Percentiles rank a stretch among this genome's conserved stretches.
Conservation (phyloP, 768 basidiomycete genomes). For the Termitomyces sp. region DNA sequence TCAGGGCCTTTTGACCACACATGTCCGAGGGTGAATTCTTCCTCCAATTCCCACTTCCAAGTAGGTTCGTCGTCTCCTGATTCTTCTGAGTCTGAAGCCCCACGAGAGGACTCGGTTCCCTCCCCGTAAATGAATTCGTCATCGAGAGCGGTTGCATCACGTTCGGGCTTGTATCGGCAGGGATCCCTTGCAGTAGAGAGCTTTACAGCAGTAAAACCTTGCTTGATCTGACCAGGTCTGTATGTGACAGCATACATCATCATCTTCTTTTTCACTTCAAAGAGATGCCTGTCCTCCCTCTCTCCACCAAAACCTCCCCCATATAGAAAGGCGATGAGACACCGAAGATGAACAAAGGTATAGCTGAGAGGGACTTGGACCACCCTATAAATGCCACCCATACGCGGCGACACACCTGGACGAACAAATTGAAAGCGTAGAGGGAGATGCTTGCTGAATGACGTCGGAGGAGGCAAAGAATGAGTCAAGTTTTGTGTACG, state of each 20-base stretch:
- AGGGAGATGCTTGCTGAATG: conserved; percentile 55
- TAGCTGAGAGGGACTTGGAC: conserved; percentile 69
- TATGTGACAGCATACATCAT: conserved; percentile 33
- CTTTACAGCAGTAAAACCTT: conserved; percentile 40
- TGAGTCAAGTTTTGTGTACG: conserved; percentile 34
- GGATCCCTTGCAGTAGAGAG: conserved; percentile 51
- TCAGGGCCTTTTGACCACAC: conserved; percentile 51
- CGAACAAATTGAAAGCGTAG: conserved; percentile 59
- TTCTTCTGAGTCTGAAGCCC: conserved; percentile 16
- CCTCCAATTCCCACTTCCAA: conserved; percentile 69
- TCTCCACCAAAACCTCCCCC: conserved; percentile 22
- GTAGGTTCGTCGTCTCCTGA: conserved; percentile 34
- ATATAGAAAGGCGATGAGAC: conserved; percentile 59
- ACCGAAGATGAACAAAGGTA: conserved; percentile 60
- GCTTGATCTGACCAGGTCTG: conserved; percentile 49
- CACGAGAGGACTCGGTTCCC: conserved; percentile 22
- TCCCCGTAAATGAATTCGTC: conserved; percentile 24
- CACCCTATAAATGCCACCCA: conserved; percentile 55
- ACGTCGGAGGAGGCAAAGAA: conserved; percentile 35
- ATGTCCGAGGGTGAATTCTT: conserved; percentile 54
- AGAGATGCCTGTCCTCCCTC: conserved; percentile 44
- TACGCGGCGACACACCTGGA: conserved; percentile 20
- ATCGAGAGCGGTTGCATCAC: conserved; percentile 22
- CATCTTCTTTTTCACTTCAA: conserved; percentile 52
- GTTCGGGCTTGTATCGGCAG: conserved; percentile 34